phyloP scores from a whole-genome alignment of 2,329 filamentous ascomycete species.

The Aspergillus luchuensis region DNA sequence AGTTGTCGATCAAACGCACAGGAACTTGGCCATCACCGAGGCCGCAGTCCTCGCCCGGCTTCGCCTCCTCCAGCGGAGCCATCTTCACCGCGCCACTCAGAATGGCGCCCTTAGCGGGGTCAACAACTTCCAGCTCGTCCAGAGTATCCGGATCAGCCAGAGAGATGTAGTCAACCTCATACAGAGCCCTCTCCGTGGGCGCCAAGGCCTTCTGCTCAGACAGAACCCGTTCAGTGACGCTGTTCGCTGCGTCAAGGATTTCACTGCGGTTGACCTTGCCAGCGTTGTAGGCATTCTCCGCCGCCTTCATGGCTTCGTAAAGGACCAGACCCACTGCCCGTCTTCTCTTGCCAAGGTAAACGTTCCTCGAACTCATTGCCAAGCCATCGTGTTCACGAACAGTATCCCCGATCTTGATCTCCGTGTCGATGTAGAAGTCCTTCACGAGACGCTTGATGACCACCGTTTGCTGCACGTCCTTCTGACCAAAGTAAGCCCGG shows the following conservation, averaged over 20 bases:
- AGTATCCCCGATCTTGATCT: slow-evolving; percentile 74
- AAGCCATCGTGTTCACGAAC: slow-evolving; percentile 77
- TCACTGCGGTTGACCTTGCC: slow-evolving; percentile 60
- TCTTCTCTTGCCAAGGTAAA: slow-evolving; percentile 79
- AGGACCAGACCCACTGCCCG: slow-evolving; percentile 73
- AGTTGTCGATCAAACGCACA: slow-evolving; percentile 92
- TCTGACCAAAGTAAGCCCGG: slow-evolving; percentile 90
- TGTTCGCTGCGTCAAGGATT: slow-evolving; percentile 71
- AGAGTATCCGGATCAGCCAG: slow-evolving; percentile 83
- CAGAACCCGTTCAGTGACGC: slow-evolving; percentile 58
- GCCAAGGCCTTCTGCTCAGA: slow-evolving; percentile 64
- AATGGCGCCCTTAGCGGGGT: slow-evolving; percentile 72
- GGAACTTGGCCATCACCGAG: slow-evolving; percentile 72
- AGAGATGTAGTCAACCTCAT: slow-evolving; percentile 90
- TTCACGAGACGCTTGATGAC: slow-evolving; percentile 83
- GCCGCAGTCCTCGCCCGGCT: slow-evolving; percentile 68
- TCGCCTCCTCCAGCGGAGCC: slow-evolving; percentile 72
- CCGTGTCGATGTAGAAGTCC: slow-evolving; percentile 79
- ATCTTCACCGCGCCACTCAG: slow-evolving; percentile 91
- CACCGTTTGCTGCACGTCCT: slow-evolving; percentile 95
- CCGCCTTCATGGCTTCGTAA: slow-evolving; percentile 67
- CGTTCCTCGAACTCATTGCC: slow-evolving; percentile 89
- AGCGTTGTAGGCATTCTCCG: slow-evolving; percentile 65
- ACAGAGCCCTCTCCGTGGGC: slow-evolving; percentile 65
- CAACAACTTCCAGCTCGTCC: slow-evolving; percentile 73